These are phyloP conservation scores for Castanospermum australe DNA, from an alignment of 306 rosid genomes.

Conservation along the genomic window DNA sequence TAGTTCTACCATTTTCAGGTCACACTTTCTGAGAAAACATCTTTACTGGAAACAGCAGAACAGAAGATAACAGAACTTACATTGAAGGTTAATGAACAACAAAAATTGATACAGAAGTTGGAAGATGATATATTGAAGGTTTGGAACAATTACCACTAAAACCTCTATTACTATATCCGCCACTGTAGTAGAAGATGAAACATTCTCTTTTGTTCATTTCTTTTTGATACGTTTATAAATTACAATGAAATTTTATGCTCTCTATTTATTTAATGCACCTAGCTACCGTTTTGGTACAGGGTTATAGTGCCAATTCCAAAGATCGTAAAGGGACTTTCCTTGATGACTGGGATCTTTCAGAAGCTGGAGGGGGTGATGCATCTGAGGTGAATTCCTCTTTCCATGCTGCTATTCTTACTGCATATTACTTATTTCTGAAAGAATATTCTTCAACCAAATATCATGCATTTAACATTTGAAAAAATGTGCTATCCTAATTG, in stretches of 20 bases:
- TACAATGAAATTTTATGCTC: constrained; percentile 13
- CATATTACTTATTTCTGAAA: constrained; percentile 14
- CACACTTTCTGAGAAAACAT: constrained; percentile 72
- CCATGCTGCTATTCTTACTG: constrained; percentile 9
- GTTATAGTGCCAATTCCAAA: constrained; percentile 84
- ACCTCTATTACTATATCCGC: not conserved
- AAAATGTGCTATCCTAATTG: not conserved
- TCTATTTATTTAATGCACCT: constrained; percentile 6
- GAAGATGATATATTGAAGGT: constrained; percentile 98
- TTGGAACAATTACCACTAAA: constrained; percentile 21
- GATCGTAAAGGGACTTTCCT: constrained; percentile 74
- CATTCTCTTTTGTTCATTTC: not conserved
- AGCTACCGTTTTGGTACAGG: constrained; percentile 51
- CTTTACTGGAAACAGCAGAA: constrained; percentile 73
- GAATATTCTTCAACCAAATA: constrained; percentile 1
- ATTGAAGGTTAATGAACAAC: constrained; percentile 71
- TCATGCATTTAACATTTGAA: constrained; percentile 9
- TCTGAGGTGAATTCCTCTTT: constrained; percentile 64
- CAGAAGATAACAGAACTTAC: constrained; percentile 66
- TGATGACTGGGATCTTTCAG: constrained; percentile 98
- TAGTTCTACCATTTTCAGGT: constrained; percentile 54
- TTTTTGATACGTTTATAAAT: not conserved
- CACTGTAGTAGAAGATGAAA: constrained; percentile 1
- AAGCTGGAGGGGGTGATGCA: constrained; percentile 65
- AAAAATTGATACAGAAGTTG: constrained; percentile 84